These are phyloP conservation scores for Phaffomyces antillensis DNA, from an alignment of 805 yeast species.

Conservation along the genomic window DNA sequence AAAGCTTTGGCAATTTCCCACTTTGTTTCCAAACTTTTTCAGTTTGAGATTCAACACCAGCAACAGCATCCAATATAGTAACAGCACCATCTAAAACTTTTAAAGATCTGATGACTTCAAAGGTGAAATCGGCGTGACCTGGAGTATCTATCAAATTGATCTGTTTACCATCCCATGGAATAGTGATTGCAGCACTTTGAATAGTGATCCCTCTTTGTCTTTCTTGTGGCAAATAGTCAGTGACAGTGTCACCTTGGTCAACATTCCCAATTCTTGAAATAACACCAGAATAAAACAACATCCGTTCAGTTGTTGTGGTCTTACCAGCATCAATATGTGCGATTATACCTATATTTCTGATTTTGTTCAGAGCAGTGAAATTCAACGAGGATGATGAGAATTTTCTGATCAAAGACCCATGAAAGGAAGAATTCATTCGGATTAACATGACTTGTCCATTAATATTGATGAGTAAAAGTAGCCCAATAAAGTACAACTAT, in stretches of 20 bases:
- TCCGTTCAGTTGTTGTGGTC: slow-evolving; percentile 94
- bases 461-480: too few species aligned
- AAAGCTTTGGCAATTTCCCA: slow-evolving; percentile 63
- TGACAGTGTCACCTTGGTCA: slow-evolving; percentile 94
- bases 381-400: background rate
- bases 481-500: too few species aligned
- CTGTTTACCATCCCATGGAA: slow-evolving; percentile 73
- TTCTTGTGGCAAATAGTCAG: slow-evolving; percentile 87
- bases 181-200: slow-evolving; percentile 90
- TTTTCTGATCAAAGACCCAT: background rate
- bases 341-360: slow-evolving; percentile 88
- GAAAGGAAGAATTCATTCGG: too few species aligned
- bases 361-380: slow-evolving; percentile 16
- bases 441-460: too few species aligned
- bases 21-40: slow-evolving; percentile 97
- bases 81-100: slow-evolving; percentile 94
- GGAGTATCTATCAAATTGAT: slow-evolving; percentile 94
- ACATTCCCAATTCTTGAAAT: slow-evolving; percentile 83
- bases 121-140: slow-evolving; percentile 96
- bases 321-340: slow-evolving; percentile 99
- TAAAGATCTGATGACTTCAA: slow-evolving; percentile 85
- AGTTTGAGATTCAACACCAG: slow-evolving; percentile 97
- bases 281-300: slow-evolving; percentile 84
- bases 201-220: slow-evolving; percentile 92
- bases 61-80: slow-evolving; percentile 88